Evolutionary conservation across 768 basidiomycete genomes (phyloP).

Genomic region (Russula sp.): DNA sequence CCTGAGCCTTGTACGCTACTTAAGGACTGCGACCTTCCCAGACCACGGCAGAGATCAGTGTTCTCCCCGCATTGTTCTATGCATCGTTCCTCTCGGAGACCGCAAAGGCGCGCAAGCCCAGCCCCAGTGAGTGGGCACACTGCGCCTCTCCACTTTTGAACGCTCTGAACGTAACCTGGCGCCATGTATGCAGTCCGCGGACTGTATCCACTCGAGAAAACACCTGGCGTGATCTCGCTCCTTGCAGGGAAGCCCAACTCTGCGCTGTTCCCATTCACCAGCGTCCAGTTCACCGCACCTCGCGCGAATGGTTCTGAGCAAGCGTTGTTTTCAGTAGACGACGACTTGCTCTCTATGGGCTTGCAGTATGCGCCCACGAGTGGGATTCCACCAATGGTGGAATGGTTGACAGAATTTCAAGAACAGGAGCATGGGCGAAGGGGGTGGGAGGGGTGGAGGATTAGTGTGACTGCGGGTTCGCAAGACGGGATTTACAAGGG

Average conservation of each 20-base stretch:
- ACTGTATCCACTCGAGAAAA: constrained; percentile 72
- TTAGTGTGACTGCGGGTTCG: constrained; percentile 76
- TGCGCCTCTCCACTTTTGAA: background rate
- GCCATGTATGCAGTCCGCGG: constrained; percentile 41
- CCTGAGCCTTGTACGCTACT: background rate
- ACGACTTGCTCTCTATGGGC: constrained; percentile 53
- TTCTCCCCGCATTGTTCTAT: constrained; percentile 52
- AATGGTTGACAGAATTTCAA: constrained; percentile 73
- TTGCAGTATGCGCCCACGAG: constrained; percentile 75
- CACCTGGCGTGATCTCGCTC: constrained; percentile 71
- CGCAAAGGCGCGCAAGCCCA: constrained; percentile 56
- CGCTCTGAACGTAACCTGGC: background rate
- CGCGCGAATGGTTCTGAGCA: constrained; percentile 44
- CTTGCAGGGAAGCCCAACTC: constrained; percentile 92
- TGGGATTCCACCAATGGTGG: constrained; percentile 56
- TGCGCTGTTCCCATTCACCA: constrained; percentile 85
- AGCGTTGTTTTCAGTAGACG: constrained; percentile 47
- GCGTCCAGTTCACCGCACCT: constrained; percentile 59
- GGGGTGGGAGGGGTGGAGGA: constrained; percentile 54
- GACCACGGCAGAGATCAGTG: constrained; percentile 9
- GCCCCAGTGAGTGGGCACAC: constrained; percentile 41
- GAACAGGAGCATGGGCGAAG: constrained; percentile 59
- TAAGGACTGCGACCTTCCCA: background rate
- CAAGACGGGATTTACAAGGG: constrained; percentile 91
- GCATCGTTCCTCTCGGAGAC: constrained; percentile 50